phyloP scores from a whole-genome alignment of 805 yeast genomes.

The Candida maesae region DNA sequence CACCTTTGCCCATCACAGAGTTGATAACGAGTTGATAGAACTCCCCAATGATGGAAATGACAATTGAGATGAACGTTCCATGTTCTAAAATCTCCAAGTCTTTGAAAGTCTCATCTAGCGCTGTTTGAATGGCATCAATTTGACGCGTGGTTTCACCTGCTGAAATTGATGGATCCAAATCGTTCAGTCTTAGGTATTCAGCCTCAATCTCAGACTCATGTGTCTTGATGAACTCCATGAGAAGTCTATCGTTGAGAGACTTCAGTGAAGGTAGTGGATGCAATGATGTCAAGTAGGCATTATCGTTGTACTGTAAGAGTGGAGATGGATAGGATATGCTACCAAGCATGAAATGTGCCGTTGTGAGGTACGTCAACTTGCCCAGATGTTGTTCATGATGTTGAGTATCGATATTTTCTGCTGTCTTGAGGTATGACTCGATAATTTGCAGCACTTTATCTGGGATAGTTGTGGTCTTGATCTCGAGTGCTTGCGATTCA shows the following conservation, averaged over 20 bases:
- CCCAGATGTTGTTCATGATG: constrained; percentile 14
- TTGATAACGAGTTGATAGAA: constrained; percentile 20
- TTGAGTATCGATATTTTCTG: constrained; percentile 6
- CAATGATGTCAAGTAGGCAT: constrained; percentile 7
- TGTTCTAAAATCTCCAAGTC: constrained; percentile 8
- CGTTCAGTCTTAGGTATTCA: constrained; percentile 10
- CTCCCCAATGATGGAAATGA: constrained; percentile 17
- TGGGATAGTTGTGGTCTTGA: constrained; percentile 15
- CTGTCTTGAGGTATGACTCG: constrained; percentile 16
- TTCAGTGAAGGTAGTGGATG: constrained; percentile 28
- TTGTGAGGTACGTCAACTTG: constrained; percentile 18
- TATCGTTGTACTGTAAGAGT: constrained; percentile 22
- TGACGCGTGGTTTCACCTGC: constrained; percentile 13
- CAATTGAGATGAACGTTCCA: constrained; percentile 5
- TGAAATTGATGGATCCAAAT: constrained; percentile 19
- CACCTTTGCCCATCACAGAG: constrained; percentile 13
- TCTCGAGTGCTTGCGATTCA: background rate
- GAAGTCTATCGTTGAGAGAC: constrained; percentile 37
- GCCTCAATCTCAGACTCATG: constrained; percentile 12
- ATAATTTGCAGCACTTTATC: constrained; percentile 11
- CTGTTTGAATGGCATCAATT: constrained; percentile 14
- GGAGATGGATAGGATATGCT: constrained; percentile 11
- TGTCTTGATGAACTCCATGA: constrained; percentile 10
- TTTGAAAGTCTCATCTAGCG: constrained; percentile 6
- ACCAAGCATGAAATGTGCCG: constrained; percentile 19